These are phyloP conservation scores for Pachysandra terminalis DNA, from an alignment of 164 flowering plant genomes.

Conservation along the genomic window DNA sequence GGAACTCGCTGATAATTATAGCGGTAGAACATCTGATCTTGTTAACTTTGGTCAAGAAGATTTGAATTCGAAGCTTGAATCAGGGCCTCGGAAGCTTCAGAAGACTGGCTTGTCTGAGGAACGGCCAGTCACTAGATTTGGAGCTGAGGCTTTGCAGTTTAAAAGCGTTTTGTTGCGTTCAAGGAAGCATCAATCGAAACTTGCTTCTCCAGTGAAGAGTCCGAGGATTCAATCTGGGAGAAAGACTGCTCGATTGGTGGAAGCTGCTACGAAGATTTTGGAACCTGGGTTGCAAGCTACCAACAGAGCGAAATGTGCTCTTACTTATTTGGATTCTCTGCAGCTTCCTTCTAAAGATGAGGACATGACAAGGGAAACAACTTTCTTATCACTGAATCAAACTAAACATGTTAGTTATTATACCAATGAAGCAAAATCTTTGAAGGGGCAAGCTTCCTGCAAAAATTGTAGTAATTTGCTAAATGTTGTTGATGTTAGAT, in stretches of 20 bases:
- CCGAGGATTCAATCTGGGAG: conserved; percentile 50
- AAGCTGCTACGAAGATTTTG: conserved; percentile 76
- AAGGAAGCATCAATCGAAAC: conserved; percentile 59
- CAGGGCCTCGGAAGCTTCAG: conserved; percentile 83
- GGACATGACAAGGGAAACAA: conserved; percentile 16
- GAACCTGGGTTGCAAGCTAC: conserved; percentile 82
- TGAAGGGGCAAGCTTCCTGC: conserved; percentile 44
- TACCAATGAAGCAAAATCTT: conserved; percentile 16
- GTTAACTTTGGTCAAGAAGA: conserved; percentile 24
- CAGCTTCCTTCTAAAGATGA: conserved; percentile 22
- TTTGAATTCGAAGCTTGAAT: conserved; percentile 33
- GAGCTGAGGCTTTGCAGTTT: conserved; percentile 67
- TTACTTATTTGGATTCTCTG: conserved; percentile 42
- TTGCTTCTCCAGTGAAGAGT: conserved; percentile 65
- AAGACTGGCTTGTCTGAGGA: conserved; percentile 61
- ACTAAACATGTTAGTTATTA: conserved; percentile 16
- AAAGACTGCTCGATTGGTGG: conserved; percentile 63
- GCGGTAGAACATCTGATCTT: conserved; percentile 7
- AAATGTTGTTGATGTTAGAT: conserved; percentile 23
- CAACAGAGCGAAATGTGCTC: conserved; percentile 50
- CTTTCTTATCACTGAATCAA: conserved; percentile 8
- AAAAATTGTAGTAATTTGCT: conserved; percentile 50
- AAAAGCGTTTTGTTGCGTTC: conserved; percentile 57
- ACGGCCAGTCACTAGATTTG: conserved; percentile 50
- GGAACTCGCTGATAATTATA: conserved; percentile 9